Evolutionary conservation across 768 basidiomycete species (phyloP).

Genomic region (Lentinula raphanica): DNA sequence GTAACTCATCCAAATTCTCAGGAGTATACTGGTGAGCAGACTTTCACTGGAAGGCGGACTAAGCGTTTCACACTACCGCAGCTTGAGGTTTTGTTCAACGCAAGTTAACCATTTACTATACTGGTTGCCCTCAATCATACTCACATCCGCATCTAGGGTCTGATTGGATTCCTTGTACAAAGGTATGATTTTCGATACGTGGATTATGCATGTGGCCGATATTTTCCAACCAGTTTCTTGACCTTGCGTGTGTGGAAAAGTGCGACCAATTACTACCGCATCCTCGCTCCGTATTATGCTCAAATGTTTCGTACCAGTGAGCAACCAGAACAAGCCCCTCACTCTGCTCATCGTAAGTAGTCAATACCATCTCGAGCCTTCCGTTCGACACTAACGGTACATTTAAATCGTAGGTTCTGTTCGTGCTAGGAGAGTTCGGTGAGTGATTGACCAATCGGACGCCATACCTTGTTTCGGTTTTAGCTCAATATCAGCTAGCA

Average conservation of each 20-base stretch:
- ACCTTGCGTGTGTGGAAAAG: slow-evolving; percentile 40
- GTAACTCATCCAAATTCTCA: slow-evolving; percentile 14
- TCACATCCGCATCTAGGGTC: slow-evolving; percentile 28
- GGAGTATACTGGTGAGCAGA: slow-evolving; percentile 45
- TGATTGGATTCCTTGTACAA: slow-evolving; percentile 54
- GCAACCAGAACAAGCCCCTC: slow-evolving; percentile 40
- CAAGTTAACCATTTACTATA: slow-evolving; percentile 16
- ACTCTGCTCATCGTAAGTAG: slow-evolving; percentile 35
- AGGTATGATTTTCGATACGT: slow-evolving; percentile 24
- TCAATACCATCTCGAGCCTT: slow-evolving; percentile 15
- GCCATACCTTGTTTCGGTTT: neutral
- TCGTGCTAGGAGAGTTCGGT: slow-evolving; percentile 52
- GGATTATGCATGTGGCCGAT: neutral
- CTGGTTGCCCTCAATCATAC: neutral
- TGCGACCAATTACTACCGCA: slow-evolving; percentile 19
- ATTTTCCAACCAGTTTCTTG: slow-evolving; percentile 27
- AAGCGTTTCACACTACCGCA: slow-evolving; percentile 12
- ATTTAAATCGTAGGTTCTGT: slow-evolving; percentile 24
- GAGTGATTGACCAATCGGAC: slow-evolving; percentile 7
- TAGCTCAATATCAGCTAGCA: slow-evolving; percentile 2
- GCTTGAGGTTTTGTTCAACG: slow-evolving; percentile 57
- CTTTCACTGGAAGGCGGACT: neutral
- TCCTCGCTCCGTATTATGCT: neutral
- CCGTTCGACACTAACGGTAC: neutral
- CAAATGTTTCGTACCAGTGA: slow-evolving; percentile 30